These are phyloP conservation scores for Candida berthetii DNA, from an alignment of 805 yeast species.

Conservation along the genomic window DNA sequence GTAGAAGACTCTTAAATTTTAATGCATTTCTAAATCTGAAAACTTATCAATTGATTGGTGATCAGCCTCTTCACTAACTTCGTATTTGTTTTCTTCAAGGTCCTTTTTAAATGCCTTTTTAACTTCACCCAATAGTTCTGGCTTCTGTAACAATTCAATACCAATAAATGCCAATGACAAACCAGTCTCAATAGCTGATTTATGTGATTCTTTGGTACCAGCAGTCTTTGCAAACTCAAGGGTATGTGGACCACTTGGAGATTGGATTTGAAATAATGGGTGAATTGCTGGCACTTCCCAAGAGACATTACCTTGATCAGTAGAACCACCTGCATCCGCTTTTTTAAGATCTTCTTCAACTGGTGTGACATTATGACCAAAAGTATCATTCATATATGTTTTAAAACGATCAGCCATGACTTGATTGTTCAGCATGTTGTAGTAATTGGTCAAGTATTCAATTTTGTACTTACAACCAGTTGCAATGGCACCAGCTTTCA, in stretches of 20 bases:
- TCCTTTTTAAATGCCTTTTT: neutral
- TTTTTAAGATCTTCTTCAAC: neutral
- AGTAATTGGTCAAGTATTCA: neutral
- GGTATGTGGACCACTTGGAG: neutral
- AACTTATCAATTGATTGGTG: too few relatives aligned
- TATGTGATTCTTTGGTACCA: neutral
- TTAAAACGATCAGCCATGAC: neutral
- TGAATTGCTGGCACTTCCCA: slow-evolving; percentile 1
- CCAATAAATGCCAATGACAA: neutral
- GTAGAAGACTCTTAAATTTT: too few relatives aligned
- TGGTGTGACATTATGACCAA: neutral
- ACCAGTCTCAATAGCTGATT: neutral
- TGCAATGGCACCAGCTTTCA: neutral
- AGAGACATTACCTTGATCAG: neutral
- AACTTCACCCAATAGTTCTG: neutral
- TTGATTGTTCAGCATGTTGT: neutral
- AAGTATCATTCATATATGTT: neutral
- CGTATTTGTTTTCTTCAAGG: neutral
- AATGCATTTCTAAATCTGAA: too few relatives aligned
- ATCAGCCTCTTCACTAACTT: neutral
- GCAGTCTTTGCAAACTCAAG: neutral
- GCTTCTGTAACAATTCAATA: neutral
- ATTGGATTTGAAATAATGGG: neutral
- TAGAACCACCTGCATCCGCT: neutral
- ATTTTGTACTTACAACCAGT: neutral